Evolutionary conservation across 2,329 filamentous ascomycete genomes (phyloP), one percentile per base, ranked within the genome.

Genomic region (Xylaria arbuscula): DNA sequence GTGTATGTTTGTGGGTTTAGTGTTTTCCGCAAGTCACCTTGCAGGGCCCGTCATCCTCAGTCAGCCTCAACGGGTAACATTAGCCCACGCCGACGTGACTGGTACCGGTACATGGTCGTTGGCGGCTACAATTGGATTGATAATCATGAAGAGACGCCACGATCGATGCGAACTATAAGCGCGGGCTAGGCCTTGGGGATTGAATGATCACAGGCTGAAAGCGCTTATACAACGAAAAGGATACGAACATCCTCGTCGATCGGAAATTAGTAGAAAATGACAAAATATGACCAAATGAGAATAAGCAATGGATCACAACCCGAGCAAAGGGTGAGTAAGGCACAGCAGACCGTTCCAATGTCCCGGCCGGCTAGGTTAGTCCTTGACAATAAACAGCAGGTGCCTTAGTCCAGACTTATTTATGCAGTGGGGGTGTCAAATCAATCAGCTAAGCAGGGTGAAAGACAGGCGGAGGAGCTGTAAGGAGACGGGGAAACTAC

Each of bases 51-150:
- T 64, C 68, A 70, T 67, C 54, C 57, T 56, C 60, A 65, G 66
- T 71, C 66, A 71, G 69, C 68, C 68, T 70, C 68, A 69, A 68
- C 66, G 62, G 66, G 53, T 62, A 47, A 64, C 36, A 59, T 59
- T 53, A 62, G 61, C 60, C 53, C 51, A 64, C 45, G 22, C 42
- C 47, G 50, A 59, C 36, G 50, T 15, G 50, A 38, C 34, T 42
- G 63, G 55, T 62, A 62, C 62, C 4, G 17, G 28, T 64, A 67
- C 56, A 62, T 60, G 32, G 36, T 34, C 42, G 67, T 50, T 53
- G 63, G 66, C 66, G 62, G 59, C 48, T 64, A 62, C 60, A 63
- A 55, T 69, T 58, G 66, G 63, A 64, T 55, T 56, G 65, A 62
- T 58, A 62, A 67, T 64, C 47, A 64, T 34, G 55, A 61, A 64